Conservation (phyloP, 2,329 filamentous ascomycete species). For the Monosporascus cannonballus region DNA sequence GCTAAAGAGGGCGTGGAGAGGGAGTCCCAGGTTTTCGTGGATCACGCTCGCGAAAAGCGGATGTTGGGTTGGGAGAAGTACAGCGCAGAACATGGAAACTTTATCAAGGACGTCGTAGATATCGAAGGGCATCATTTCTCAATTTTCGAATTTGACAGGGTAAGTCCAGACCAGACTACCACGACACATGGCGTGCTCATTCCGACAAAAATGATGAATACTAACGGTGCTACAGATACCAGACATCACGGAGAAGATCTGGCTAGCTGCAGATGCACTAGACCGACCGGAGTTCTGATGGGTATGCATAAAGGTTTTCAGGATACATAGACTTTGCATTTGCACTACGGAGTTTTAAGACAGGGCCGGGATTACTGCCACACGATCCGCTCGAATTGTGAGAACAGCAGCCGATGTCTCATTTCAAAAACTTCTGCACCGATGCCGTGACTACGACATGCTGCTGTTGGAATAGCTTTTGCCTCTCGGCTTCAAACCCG, state of each 20-base stretch:
- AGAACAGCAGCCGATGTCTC: background rate
- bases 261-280: conserved; percentile 16
- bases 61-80: conserved; percentile 46
- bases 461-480: conserved; percentile 18
- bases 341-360: background rate
- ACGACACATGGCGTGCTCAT: background rate
- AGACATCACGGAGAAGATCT: conserved; percentile 19
- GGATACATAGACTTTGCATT: background rate
- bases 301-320: background rate
- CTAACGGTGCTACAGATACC: conserved; percentile 11
- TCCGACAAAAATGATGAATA: background rate
- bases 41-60: conserved; percentile 35
- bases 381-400: no score
- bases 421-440: conserved; percentile 15
- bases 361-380: no score
- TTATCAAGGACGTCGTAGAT: conserved; percentile 40
- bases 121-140: conserved; percentile 46
- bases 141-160: conserved; percentile 23
- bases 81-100: conserved; percentile 23
- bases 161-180: conserved; percentile 10
- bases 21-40: conserved; percentile 28
- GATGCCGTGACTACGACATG: conserved; percentile 11
- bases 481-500: conserved; percentile 21
- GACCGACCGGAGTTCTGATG: conserved; percentile 14
- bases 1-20: conserved; percentile 21